Conservation (phyloP, 441 rosid genomes). For the Gossypium gossypioides region DNA sequence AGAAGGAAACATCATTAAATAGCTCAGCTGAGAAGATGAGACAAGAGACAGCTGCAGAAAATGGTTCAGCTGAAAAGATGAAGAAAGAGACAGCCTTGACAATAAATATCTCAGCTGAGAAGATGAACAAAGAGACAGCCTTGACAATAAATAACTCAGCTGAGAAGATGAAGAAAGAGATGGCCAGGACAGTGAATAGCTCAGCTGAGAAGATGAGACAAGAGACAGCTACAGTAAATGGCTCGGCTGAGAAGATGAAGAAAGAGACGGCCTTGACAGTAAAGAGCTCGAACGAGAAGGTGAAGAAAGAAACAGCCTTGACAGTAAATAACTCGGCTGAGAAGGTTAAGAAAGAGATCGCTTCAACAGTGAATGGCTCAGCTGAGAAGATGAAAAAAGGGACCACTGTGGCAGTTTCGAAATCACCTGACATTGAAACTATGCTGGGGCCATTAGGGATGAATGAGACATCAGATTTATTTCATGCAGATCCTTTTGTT, state of each 20-base stretch:
- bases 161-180: not conserved
- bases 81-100: slow-evolving; percentile 27
- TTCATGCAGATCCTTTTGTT: slow-evolving; percentile 21
- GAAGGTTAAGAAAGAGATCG: not conserved
- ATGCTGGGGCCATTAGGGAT: slow-evolving; percentile 29
- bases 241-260: not conserved
- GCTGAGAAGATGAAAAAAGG: slow-evolving; percentile 4
- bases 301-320: not conserved
- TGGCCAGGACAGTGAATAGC: not conserved
- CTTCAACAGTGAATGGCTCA: not conserved
- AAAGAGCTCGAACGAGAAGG: not conserved
- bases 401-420: slow-evolving; percentile 16
- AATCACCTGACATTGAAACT: slow-evolving; percentile 30
- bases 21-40: slow-evolving; percentile 23
- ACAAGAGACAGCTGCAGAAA: slow-evolving; percentile 22
- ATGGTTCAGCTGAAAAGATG: slow-evolving; percentile 19
- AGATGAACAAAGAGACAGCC: slow-evolving; percentile 19
- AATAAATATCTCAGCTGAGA: slow-evolving; percentile 19
- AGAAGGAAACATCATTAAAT: slow-evolving; percentile 25
- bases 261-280: not conserved
- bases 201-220: not conserved
- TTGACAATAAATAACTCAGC: not conserved
- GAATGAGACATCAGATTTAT: slow-evolving; percentile 30
- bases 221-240: not conserved
- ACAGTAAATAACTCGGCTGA: not conserved